A percentile compares a stretch with the other conserved stretches of the same genome.
Evolutionary conservation across 176 grass and related monocot species (phyloP).

Genomic region (Tuctoria greenei): DNA sequence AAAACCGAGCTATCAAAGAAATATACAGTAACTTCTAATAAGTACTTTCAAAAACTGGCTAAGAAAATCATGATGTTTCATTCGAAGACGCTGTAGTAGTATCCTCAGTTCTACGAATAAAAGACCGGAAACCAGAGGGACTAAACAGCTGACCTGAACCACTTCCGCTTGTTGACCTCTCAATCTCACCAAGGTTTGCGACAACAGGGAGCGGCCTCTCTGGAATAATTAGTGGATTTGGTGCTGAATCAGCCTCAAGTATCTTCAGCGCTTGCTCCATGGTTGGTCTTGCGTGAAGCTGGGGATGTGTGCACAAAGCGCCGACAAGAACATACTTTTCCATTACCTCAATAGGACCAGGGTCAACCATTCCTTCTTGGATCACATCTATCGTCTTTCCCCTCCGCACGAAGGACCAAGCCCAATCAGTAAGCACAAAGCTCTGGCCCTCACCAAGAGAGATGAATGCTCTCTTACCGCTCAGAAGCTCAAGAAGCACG

Average conservation of each 20-base stretch:
- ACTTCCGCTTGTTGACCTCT: conserved; percentile 67
- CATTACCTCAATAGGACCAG: conserved; percentile 59
- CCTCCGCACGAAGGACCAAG: conserved; percentile 72
- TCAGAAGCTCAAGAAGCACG: conserved; percentile 87
- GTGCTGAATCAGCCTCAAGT: conserved; percentile 63
- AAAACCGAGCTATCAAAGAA: conserved; percentile 18
- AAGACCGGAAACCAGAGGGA: conserved; percentile 66
- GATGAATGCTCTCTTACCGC: conserved; percentile 77
- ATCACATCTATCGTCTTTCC: conserved; percentile 64
- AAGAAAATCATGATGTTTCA: conserved; percentile 25
- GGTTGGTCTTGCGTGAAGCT: conserved; percentile 79
- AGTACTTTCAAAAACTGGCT: not conserved
- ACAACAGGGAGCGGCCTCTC: conserved; percentile 65
- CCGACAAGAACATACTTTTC: conserved; percentile 81
- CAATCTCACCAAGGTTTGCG: conserved; percentile 66
- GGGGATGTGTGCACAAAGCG: conserved; percentile 80
- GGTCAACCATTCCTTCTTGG: conserved; percentile 81
- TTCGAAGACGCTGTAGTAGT: conserved; percentile 44
- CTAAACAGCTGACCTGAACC: conserved; percentile 74
- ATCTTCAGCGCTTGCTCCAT: conserved; percentile 96
- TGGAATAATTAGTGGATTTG: conserved; percentile 53
- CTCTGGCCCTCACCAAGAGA: conserved; percentile 71
- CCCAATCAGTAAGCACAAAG: conserved; percentile 85
- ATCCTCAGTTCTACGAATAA: conserved; percentile 46
- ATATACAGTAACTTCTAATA: conserved; percentile 12